Evolutionary conservation across 495 filamentous ascomycete genomes (phyloP).

Genomic region (Halenospora varia): DNA sequence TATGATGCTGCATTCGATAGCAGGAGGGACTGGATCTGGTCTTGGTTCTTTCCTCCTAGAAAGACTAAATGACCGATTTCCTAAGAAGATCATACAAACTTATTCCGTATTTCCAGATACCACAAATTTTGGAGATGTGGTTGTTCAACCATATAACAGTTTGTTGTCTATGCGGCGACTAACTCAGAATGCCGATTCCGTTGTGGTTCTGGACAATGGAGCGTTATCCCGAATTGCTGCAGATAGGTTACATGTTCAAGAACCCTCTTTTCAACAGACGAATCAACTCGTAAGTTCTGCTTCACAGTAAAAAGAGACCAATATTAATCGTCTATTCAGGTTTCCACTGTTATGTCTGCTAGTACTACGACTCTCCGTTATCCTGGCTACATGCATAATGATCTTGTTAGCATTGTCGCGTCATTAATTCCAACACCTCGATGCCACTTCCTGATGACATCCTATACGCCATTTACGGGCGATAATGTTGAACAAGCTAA

Average conservation of each 20-base stretch:
- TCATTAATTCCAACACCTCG: slow-evolving; percentile 94
- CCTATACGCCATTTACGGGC: slow-evolving; percentile 95
- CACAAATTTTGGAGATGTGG: slow-evolving; percentile 77
- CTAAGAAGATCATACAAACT: slow-evolving; percentile 98
- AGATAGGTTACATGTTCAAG: slow-evolving; percentile 87
- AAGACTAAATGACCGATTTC: slow-evolving; percentile 92
- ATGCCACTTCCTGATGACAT: slow-evolving; percentile 96
- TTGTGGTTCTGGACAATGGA: slow-evolving; percentile 96
- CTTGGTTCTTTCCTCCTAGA: slow-evolving; percentile 94
- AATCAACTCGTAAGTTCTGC: slow-evolving; percentile 72
- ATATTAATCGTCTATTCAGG: slow-evolving; percentile 29
- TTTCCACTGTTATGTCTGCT: slow-evolving; percentile 98
- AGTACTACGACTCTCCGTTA: slow-evolving; percentile 95
- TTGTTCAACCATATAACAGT: slow-evolving; percentile 98
- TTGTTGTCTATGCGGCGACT: slow-evolving; percentile 85
- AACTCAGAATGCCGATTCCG: slow-evolving; percentile 94
- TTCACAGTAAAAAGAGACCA: not conserved
- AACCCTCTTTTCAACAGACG: slow-evolving; percentile 93
- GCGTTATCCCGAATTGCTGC: slow-evolving; percentile 91
- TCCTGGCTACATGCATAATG: slow-evolving; percentile 99
- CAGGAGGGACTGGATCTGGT: slow-evolving; percentile 92
- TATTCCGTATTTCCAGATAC: slow-evolving; percentile 98
- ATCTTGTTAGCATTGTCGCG: slow-evolving; percentile 93
- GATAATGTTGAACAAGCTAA: slow-evolving; percentile 95
- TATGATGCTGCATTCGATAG: slow-evolving; percentile 97